phyloP scores from a whole-genome alignment of 495 filamentous ascomycete species.

The Aspergillus coremiiformis region DNA sequence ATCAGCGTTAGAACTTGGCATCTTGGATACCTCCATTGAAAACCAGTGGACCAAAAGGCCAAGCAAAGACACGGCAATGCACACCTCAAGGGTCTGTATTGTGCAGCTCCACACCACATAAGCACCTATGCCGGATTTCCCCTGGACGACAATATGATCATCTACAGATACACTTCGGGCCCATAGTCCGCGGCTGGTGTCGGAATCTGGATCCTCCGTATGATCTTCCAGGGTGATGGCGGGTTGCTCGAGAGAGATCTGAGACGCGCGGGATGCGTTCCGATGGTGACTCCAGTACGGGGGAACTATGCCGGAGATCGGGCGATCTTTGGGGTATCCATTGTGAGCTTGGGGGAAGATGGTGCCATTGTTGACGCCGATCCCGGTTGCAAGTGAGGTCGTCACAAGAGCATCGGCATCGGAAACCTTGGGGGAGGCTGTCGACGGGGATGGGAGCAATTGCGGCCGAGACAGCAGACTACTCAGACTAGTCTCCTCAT shows the following conservation, averaged over 20 bases:
- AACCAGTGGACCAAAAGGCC: neutral
- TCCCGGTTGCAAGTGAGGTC: conserved; percentile 1
- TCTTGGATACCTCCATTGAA: neutral
- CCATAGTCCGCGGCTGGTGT: conserved; percentile 58
- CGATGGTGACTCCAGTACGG: conserved; percentile 48
- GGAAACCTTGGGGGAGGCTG: conserved; percentile 1
- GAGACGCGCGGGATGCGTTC: conserved; percentile 36
- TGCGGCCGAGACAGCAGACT: conserved; percentile 25
- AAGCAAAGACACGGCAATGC: conserved; percentile 18
- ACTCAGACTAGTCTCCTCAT: conserved; percentile 36
- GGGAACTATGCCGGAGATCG: conserved; percentile 37
- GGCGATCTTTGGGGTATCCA: conserved; percentile 24
- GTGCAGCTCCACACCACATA: conserved; percentile 72
- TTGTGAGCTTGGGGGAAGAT: conserved; percentile 5
- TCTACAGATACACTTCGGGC: conserved; percentile 58
- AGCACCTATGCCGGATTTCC: conserved; percentile 54
- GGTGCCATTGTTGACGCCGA: conserved; percentile 9
- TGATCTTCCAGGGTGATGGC: conserved; percentile 65
- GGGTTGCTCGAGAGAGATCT: conserved; percentile 34
- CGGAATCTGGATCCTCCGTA: conserved; percentile 52
- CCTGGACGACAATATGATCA: conserved; percentile 59
- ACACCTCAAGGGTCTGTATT: conserved; percentile 62
- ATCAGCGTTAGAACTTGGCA: conserved; percentile 14
- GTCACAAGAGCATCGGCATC: conserved; percentile 1
- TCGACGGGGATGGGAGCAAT: conserved; percentile 20